Conservation (phyloP, 116 monocot species). For the Papilionanthe hybrid region DNA sequence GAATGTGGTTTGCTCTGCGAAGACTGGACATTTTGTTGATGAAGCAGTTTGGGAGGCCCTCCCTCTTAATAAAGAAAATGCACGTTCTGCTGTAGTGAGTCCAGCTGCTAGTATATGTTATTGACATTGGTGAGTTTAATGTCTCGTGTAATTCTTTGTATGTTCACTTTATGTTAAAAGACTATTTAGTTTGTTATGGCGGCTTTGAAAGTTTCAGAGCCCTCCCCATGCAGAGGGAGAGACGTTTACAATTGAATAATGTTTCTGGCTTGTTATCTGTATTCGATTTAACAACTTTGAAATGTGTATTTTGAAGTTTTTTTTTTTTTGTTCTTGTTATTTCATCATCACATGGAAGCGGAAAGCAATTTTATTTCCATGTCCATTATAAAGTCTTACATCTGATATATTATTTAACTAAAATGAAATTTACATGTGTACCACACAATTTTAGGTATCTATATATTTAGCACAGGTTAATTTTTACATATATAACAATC, state of each 20-base stretch:
- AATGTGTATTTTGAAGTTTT: not conserved
- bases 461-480: too few relatives aligned
- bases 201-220: not conserved
- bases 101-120: conserved; percentile 2
- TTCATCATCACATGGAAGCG: too few relatives aligned
- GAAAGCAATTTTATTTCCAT: too few relatives aligned
- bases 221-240: not conserved
- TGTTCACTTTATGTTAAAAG: not conserved
- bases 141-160: not conserved
- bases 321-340: not conserved
- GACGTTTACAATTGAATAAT: not conserved
- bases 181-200: not conserved
- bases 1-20: not conserved
- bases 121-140: not conserved
- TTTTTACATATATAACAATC: too few relatives aligned
- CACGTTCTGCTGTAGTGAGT: not conserved
- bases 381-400: too few relatives aligned
- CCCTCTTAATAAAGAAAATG: conserved; percentile 12
- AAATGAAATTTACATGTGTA: too few relatives aligned
- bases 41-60: conserved; percentile 37
- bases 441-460: too few relatives aligned
- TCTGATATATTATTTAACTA: too few relatives aligned
- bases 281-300: not conserved
- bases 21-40: conserved; percentile 21
- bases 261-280: conserved; percentile 3